Base-by-base conservation (phyloP, 169 alveolate species). In the Plasmodium knowlesi region DNA sequence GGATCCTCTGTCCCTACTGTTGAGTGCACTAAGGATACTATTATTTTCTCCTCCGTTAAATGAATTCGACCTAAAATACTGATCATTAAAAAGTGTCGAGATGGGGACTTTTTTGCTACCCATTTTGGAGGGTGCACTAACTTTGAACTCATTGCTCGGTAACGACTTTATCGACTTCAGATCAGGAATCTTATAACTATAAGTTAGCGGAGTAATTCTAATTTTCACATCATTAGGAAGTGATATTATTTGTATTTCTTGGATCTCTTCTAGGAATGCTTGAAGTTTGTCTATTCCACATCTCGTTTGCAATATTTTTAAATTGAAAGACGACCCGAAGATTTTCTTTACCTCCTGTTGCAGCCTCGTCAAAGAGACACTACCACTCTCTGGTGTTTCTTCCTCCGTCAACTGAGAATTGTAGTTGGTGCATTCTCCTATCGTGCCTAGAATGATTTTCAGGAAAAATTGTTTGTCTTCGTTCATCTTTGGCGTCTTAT, bases 241-340 rank as follows among this genome's bases (percentile, higher is more conserved):
- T 3, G 57, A 22, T 9, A 85, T 30, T 10, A 41, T 73, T 74
- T 85, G 81, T 14, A 85, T 85, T 74, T 85, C 93, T 74, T 85
- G 93, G 32, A 85, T 50, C 12, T 74, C 93, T 72, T 85, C 93
- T 73, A 85, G 61, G 67, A 85, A 85, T 16, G 78, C 54, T 74
- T 85, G 93, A n/a, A 85, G 61, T 74, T 85, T 85, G 12, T 74
- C 78, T 14, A 85, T 85, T 9, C 93, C 93, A 85, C 93, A 85
- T 32, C 85, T 70, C 10, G 80, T 85, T 53, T 85, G 93, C 57
- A 85, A 53, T 0, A 83, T 71, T 46, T 85, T 85, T 76, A 85
- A 73, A 85, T 85, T 85, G 61, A 85, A 85, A 28, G 72, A 28
- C 2, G 84, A 37, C 78, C 93, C 93, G 57, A 73, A 85, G 74